Base-by-base conservation (phyloP, 169 alveolate genomes). In the Plasmodium berghei region DNA sequence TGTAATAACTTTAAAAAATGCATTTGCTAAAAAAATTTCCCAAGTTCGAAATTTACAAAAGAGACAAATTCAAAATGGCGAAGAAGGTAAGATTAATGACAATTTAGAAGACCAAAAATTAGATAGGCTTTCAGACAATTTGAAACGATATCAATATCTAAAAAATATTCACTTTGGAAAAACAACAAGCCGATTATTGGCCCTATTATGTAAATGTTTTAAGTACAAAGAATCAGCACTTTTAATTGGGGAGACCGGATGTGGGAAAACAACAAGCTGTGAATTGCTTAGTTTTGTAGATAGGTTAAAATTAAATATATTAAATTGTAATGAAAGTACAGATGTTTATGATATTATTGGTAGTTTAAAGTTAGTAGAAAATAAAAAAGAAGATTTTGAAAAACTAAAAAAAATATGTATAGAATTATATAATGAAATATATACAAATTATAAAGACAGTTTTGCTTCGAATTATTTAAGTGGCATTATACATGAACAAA, bases 171-270 rank as follows among this genome's bases (percentile, higher is more conserved):
- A 93, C 69, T 88, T 93, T 52, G 96, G 93, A 0, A 92, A 93
- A 14, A 86, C 87, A 2, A 93, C 96, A 9, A 75, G 94, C 88
- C 94, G 99, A 58, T 83, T 97, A 73, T 48, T 96, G 55, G 96
- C 97, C 26, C 92, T 99, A 48, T 94, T 98, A 16, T 95, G 96
- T 83, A 96, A 97, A 80, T 98, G 99, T 64, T 87, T 98, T 46
- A 93, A 91, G 22, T 93, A 96, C 91, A 92, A 97, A 8, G 99
- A 99, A 89, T 99, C 99, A 6, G 98, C 98, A 26, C 95, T 99
- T 58, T 94, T 99, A 28, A 99, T 99, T n/a, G 99, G 99, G 3
- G 99, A 98, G 83, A 98, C 99, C 1, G 99, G 99, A 9, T 95
- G 99, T 52, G 99, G 99, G n/a, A 98, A 98, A 86, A 98, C 99